phyloP scores from a whole-genome alignment of 371 early-diverging fungal genomes.

The Actinomortierella wolfii region DNA sequence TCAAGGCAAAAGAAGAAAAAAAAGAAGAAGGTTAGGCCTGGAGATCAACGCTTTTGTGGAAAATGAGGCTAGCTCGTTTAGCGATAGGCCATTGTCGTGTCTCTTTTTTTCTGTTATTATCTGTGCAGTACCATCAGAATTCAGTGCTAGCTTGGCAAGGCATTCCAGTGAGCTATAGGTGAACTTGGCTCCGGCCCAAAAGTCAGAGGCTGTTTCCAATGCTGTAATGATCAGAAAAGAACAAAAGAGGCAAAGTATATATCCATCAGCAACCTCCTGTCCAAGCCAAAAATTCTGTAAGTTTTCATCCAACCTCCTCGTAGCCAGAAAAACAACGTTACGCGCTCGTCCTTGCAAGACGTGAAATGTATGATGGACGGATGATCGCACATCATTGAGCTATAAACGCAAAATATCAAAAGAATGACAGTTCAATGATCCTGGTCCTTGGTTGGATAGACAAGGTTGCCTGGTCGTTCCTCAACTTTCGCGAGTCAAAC shows the following conservation, averaged over 20 bases:
- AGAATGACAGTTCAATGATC: background rate
- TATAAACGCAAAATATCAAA: background rate
- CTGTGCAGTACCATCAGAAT: conserved; percentile 38
- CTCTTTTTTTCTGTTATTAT: too few species aligned
- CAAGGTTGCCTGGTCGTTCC: background rate
- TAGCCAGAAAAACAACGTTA: too few species aligned
- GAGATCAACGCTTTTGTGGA: too few species aligned
- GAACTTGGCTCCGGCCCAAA: conserved; percentile 31
- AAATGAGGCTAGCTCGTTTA: too few species aligned
- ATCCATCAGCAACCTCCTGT: too few species aligned
- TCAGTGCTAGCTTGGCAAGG: conserved; percentile 25
- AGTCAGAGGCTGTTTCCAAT: conserved; percentile 17
- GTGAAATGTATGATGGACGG: conserved; percentile 41
- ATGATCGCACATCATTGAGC: conserved; percentile 42
- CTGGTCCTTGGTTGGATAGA: background rate
- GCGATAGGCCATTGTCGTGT: too few species aligned
- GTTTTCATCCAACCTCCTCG: too few species aligned
- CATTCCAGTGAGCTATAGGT: conserved; percentile 35
- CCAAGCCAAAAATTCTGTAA: too few species aligned
- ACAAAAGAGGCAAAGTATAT: background rate
- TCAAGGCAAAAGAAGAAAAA: background rate
- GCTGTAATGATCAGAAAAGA: background rate
- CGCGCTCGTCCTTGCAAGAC: conserved; percentile 41
- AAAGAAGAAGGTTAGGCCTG: too few species aligned
- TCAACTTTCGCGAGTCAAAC: background rate